These are phyloP conservation scores for Diaporthe batatas DNA, from an alignment of 2,329 filamentous ascomycete species.

Conservation along the genomic window DNA sequence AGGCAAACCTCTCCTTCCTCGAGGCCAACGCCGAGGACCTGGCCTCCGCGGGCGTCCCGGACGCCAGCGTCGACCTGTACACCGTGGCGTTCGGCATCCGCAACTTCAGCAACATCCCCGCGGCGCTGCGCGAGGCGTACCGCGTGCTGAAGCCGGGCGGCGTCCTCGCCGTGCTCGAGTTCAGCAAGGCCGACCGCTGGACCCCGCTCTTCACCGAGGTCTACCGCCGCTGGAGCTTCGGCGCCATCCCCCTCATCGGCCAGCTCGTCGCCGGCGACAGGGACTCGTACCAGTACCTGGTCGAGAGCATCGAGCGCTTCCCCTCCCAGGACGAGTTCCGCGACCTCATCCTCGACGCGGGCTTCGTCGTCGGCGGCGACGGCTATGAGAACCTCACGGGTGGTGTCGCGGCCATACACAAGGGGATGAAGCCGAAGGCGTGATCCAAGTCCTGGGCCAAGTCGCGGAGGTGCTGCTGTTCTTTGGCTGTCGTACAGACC, in stretches of 20 bases:
- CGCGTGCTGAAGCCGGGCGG: constrained; percentile 94
- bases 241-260: constrained; percentile 93
- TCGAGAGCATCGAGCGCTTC: constrained; percentile 96
- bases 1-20: constrained; percentile 75
- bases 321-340: constrained; percentile 88
- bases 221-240: constrained; percentile 97
- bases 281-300: constrained; percentile 97
- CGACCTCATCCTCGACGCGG: constrained; percentile 84
- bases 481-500: neutral
- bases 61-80: constrained; percentile 88
- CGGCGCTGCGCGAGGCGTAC: constrained; percentile 84
- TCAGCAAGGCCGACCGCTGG: constrained; percentile 80
- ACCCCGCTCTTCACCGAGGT: constrained; percentile 83
- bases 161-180: constrained; percentile 96
- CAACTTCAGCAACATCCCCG: constrained; percentile 94
- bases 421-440: constrained; percentile 84
- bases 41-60: constrained; percentile 67
- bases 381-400: constrained; percentile 93
- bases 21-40: constrained; percentile 92
- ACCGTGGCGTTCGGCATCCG: constrained; percentile 98
- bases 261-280: constrained; percentile 94
- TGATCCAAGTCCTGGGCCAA: neutral
- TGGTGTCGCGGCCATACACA: constrained; percentile 96
- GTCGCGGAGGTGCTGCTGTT: no score
- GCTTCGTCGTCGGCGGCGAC: constrained; percentile 84